Base-by-base conservation (phyloP, 2,329 filamentous ascomycete genomes). In the Fusarium neocosmosporiellum region DNA sequence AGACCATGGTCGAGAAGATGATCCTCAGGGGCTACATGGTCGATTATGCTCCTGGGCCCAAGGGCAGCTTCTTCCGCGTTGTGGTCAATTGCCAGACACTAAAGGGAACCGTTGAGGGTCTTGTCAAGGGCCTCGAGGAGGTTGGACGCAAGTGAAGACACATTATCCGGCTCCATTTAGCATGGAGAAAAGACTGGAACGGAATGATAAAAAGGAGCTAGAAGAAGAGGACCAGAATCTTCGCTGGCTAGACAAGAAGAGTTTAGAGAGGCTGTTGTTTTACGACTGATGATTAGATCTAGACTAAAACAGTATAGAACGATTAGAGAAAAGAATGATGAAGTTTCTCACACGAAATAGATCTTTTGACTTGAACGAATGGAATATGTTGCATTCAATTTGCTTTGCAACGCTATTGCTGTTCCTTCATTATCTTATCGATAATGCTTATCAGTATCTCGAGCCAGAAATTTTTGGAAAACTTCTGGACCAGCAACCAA, bases 51-150 rank as follows among this genome's bases (percentile, higher is more conserved):
- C 88, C 88, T 0, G 88, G 88, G 2, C 83, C 85, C 8, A 82
- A 79, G 67, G 89, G 89, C 3, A 86, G 85, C 75, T 89, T 90
- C 78, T 87, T 90, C 78, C 83, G 88, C n/a, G 87, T 89, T 2
- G 89, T 90, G 43, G 85, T 90, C 6, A 90, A 90, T 74, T 84
- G 83, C 60, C 87, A 89, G 82, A 90, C 89, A 13, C 76, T 87
- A 57, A 79, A 77, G 67, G 82, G 82, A 6, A 90, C 88, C 0
- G 83, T 89, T 1, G 84, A 87, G 11, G 86, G 87, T 0, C 80
- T 92, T 37, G 82, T 90, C 9, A 85, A 84, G 75, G 88, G 87
- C 2, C 80, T 91, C n/a, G 82, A 87, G 66, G 83, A 84, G 64
- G 84, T 86, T 22, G 86, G 84, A n/a, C 48, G 58, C 13, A 78